phyloP scores from a whole-genome alignment of 164 flowering plant genomes.

The Platanus orientalis region DNA sequence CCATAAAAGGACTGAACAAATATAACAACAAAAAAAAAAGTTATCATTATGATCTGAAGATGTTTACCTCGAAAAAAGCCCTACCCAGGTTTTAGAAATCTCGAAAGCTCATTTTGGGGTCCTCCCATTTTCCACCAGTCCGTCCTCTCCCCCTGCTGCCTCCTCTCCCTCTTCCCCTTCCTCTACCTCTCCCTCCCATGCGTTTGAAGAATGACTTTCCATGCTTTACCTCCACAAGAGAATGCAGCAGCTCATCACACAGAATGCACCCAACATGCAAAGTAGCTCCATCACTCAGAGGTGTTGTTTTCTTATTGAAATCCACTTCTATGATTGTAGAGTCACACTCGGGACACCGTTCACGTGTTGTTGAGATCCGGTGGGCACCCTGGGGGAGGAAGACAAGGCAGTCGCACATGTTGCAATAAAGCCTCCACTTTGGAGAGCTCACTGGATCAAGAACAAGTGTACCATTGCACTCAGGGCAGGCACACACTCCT shows the following conservation, averaged over 20 bases:
- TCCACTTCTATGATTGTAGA: constrained; percentile 79
- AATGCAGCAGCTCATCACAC: constrained; percentile 89
- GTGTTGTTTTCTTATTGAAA: constrained; percentile 90
- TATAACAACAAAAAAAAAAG: too few species aligned
- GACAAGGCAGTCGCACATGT: constrained; percentile 86
- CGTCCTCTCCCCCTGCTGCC: constrained; percentile 53
- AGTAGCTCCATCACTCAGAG: constrained; percentile 78
- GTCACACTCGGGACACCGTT: constrained; percentile 74
- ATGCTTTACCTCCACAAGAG: constrained; percentile 82
- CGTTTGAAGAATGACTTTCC: constrained; percentile 65
- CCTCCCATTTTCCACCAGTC: constrained; percentile 38
- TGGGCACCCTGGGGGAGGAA: constrained; percentile 90
- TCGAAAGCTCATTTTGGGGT: constrained; percentile 90
- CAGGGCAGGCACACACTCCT: constrained; percentile 98
- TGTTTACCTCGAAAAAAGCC: background rate
- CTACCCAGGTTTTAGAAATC: constrained; percentile 46
- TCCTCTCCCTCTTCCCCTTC: constrained; percentile 56
- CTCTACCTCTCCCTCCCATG: constrained; percentile 48
- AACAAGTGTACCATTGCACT: constrained; percentile 83
- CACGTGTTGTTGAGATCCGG: constrained; percentile 62
- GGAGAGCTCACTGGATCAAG: constrained; percentile 94
- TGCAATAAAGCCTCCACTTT: constrained; percentile 89
- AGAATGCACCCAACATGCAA: constrained; percentile 76
- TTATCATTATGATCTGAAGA: too few species aligned
- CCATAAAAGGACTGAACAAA: too few species aligned